These are phyloP conservation scores for Juglanconis juglandina DNA, from an alignment of 2,329 filamentous ascomycete species.

Conservation along the genomic window DNA sequence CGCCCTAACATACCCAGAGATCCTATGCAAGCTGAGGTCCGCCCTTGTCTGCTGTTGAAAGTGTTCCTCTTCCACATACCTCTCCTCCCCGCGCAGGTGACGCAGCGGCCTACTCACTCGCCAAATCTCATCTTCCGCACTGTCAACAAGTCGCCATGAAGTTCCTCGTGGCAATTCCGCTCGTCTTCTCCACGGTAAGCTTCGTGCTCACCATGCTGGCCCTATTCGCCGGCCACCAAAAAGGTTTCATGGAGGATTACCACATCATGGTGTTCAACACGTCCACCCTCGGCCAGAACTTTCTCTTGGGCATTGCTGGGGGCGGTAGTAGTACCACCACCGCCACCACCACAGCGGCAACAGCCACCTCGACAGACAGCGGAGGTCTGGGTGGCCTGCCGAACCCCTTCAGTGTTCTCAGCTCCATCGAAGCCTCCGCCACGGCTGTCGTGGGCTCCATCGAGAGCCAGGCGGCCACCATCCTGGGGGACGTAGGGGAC, in stretches of 20 bases:
- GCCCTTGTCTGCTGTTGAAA: too few species aligned
- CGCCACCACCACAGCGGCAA: slow-evolving; percentile 24
- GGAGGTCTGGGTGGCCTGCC: slow-evolving; percentile 20
- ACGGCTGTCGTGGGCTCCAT: slow-evolving; percentile 21
- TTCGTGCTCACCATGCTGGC: slow-evolving; percentile 36
- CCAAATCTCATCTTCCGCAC: neutral
- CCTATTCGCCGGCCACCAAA: slow-evolving; percentile 36
- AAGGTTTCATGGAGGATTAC: slow-evolving; percentile 35
- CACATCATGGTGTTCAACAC: slow-evolving; percentile 41
- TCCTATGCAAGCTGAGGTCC: too few species aligned
- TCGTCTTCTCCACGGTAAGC: slow-evolving; percentile 31
- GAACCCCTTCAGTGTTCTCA: slow-evolving; percentile 4
- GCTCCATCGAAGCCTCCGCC: slow-evolving; percentile 8
- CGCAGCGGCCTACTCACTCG: too few species aligned
- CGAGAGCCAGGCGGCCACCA: slow-evolving; percentile 23
- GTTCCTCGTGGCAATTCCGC: slow-evolving; percentile 24
- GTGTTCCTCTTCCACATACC: too few species aligned
- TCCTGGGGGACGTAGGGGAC: slow-evolving; percentile 29
- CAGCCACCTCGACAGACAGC: slow-evolving; percentile 18
- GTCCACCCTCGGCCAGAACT: slow-evolving; percentile 37
- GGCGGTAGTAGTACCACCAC: slow-evolving; percentile 19
- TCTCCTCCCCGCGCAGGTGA: too few species aligned
- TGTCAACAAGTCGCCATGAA: slow-evolving; percentile 10
- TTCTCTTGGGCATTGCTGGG: slow-evolving; percentile 25
- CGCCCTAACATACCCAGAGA: too few species aligned